Percentiles rank a stretch among this genome's conserved stretches.
Evolutionary conservation across 108 stramenopile genomes (phyloP).

Genomic region (Cyclostephanos tholiformis): DNA sequence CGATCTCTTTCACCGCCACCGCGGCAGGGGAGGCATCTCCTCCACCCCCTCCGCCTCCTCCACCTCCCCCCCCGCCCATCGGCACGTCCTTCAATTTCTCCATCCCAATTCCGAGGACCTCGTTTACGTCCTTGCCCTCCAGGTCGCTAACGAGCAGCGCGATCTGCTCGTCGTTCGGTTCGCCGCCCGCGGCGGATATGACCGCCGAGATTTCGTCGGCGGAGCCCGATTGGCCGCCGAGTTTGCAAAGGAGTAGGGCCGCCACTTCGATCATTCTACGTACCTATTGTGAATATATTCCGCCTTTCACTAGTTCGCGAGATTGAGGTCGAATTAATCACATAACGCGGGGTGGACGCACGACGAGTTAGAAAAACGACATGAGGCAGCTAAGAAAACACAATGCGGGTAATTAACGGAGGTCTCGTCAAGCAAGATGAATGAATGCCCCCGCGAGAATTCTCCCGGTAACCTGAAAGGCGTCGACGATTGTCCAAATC

Average conservation of each 20-base stretch:
- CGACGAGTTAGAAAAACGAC: too few species aligned
- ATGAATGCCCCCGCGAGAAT: too few species aligned
- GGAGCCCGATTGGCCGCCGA: conserved; percentile 82
- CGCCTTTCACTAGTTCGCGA: too few species aligned
- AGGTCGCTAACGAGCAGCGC: conserved; percentile 68
- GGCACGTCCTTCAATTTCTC: conserved; percentile 92
- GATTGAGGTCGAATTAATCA: too few species aligned
- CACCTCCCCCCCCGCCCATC: conserved; percentile 86
- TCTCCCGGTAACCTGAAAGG: too few species aligned
- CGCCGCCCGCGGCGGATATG: conserved; percentile 78
- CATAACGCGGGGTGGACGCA: too few species aligned
- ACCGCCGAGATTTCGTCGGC: conserved; percentile 87
- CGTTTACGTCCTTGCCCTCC: conserved; percentile 87
- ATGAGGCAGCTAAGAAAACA: too few species aligned
- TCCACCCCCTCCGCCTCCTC: conserved; percentile 66
- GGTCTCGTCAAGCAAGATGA: too few species aligned
- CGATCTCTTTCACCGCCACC: conserved; percentile 37
- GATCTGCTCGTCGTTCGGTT: conserved; percentile 73
- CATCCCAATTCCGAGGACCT: conserved; percentile 82
- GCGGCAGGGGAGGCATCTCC: conserved; percentile 36
- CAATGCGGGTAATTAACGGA: too few species aligned
- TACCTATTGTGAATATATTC: neutral
- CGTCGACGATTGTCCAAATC: too few species aligned
- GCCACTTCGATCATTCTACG: conserved; percentile 82
- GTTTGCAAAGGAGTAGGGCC: conserved; percentile 80